Evolutionary conservation across 164 flowering plant species (phyloP), one percentile per base, ranked within the genome.

Genomic region (Cinnamomum micranthum): DNA sequence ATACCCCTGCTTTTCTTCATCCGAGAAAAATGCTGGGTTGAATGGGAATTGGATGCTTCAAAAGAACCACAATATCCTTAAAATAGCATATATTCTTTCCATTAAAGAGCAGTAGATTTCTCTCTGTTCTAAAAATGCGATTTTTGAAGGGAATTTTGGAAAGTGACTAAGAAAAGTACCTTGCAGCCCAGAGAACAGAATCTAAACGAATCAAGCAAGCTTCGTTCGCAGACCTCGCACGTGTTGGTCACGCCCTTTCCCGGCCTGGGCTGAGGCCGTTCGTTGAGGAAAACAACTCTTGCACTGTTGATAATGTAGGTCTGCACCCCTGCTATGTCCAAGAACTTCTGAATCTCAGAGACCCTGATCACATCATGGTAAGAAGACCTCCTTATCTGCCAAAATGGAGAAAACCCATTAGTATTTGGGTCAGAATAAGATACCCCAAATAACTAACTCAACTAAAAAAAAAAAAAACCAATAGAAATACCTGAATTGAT

Each of bases 291-390:
- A 4, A 95, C 97, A 7, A 95, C 88, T 24, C 88, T 85, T 0
- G 99, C 99, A 51, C 97, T 93, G 87, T 95, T 95, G 81, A 95
- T 95, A 51, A 95, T 80, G 84, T 93, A 95, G 60, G 99, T 93
- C 76, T 95, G 97, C 52, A 95, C 93, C 1, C 93, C 91, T 70
- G 85, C 79, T 5, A 94, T 92, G 87, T 94, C 97, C 79, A 94
- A 74, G 0, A 86, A 85, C 78, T 92, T 94, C 76, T 94, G 98
- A 76, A 92, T 91, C 82, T 94, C 98, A 52, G 82, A 76, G 2
- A 92, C 96, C 81, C 98, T 88, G n/a, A 94, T 89, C 84, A 94
- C 98, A 81, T 94, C 97, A 75, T 94, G 99, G 87, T 95, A 95
- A 0, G 97, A 93, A 4, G 99, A 95, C 78, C 97, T 88, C 83